Percentiles rank a stretch among this genome's conserved stretches.
phyloP scores from a whole-genome alignment of 495 filamentous ascomycete species.

The Lepraria neglecta region DNA sequence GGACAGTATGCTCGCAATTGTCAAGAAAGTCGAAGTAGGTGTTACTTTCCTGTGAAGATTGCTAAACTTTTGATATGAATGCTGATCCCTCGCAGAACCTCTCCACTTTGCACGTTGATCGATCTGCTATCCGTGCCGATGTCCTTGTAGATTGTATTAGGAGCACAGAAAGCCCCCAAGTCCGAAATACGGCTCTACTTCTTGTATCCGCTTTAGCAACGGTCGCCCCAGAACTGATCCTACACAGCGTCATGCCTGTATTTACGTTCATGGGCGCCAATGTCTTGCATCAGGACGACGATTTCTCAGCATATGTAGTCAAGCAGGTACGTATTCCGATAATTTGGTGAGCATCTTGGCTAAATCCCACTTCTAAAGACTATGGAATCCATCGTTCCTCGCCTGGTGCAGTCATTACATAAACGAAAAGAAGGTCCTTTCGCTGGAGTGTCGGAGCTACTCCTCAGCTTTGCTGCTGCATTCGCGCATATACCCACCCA shows the following conservation, averaged over 20 bases:
- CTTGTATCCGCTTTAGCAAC: slow-evolving; percentile 76
- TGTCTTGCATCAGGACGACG: slow-evolving; percentile 81
- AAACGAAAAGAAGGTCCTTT: slow-evolving; percentile 70
- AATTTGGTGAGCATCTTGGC: no score
- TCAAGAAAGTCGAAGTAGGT: slow-evolving; percentile 59
- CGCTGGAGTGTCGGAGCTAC: slow-evolving; percentile 71
- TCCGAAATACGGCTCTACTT: slow-evolving; percentile 87
- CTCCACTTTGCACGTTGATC: slow-evolving; percentile 58
- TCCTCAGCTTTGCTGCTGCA: slow-evolving; percentile 86
- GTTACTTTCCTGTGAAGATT: neutral
- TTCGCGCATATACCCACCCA: slow-evolving; percentile 91
- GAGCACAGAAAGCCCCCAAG: slow-evolving; percentile 76
- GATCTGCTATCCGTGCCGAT: slow-evolving; percentile 70
- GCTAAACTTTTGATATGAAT: neutral
- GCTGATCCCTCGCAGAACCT: slow-evolving; percentile 17
- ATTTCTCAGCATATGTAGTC: slow-evolving; percentile 91
- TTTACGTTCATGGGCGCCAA: slow-evolving; percentile 96
- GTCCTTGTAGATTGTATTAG: slow-evolving; percentile 87
- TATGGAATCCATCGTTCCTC: slow-evolving; percentile 82
- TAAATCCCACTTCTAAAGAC: slow-evolving; percentile 44
- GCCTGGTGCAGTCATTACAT: slow-evolving; percentile 77
- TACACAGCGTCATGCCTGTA: slow-evolving; percentile 97
- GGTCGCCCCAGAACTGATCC: slow-evolving; percentile 76
- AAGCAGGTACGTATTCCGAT: slow-evolving; percentile 42
- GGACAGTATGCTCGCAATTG: slow-evolving; percentile 67